A percentile compares a stretch with the other conserved stretches of the same genome.
Evolutionary conservation across 1,284 basidiomycete species (phyloP).

Genomic region (Ustilago loliicola): DNA sequence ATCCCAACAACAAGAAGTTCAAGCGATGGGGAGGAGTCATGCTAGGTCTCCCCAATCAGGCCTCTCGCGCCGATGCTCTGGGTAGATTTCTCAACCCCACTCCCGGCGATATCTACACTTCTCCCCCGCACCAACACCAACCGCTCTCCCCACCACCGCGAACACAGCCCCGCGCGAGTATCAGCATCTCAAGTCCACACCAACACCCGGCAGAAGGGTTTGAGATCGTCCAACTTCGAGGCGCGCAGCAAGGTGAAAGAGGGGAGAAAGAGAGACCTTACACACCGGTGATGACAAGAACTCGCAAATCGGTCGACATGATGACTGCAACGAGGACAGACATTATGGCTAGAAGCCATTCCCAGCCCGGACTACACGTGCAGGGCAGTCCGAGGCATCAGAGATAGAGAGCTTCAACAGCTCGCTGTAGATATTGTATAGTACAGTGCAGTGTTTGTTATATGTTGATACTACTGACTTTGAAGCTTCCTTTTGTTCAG

Average conservation of each 20-base stretch:
- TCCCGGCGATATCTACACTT: background rate
- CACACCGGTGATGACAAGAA: conserved; percentile 32
- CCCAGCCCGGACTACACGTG: conserved; percentile 13
- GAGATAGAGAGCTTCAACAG: conserved; percentile 25
- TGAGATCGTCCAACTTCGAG: conserved; percentile 22
- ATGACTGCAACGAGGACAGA: conserved; percentile 3
- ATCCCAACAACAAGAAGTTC: background rate
- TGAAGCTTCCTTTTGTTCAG: background rate
- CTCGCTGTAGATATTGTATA: background rate
- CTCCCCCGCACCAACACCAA: conserved; percentile 9
- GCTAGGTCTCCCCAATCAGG: conserved; percentile 21
- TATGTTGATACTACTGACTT: conserved; percentile 11
- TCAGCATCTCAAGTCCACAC: conserved; percentile 11
- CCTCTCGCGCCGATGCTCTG: conserved; percentile 7
- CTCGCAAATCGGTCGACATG: conserved; percentile 28
- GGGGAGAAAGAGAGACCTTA: conserved; percentile 11
- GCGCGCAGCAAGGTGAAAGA: background rate
- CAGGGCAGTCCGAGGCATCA: conserved; percentile 1
- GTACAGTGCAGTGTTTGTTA: no score
- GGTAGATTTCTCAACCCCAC: conserved; percentile 16
- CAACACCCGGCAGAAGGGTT: conserved; percentile 12
- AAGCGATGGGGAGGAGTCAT: conserved; percentile 26
- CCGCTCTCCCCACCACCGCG: conserved; percentile 31
- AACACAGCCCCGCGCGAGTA: conserved; percentile 31
- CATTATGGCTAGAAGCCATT: conserved; percentile 34